Conservation (phyloP, 345 rosid species). For the Citrus unshiu region DNA sequence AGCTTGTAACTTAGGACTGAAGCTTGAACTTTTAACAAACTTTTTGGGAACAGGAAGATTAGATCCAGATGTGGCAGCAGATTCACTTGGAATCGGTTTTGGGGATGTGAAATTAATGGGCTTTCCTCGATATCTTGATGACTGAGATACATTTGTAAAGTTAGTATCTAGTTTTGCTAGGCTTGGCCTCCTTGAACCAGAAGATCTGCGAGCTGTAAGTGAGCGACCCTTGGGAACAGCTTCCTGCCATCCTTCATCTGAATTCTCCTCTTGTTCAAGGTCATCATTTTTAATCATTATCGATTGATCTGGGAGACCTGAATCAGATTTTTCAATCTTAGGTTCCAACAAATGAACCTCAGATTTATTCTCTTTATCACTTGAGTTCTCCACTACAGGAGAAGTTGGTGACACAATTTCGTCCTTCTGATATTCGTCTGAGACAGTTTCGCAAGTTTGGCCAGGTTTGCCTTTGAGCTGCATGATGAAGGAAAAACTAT, state of each 20-base stretch:
- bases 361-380: constrained; percentile 75
- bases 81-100: constrained; percentile 44
- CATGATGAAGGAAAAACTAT: constrained; percentile 13
- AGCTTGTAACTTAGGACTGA: constrained; percentile 54
- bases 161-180: constrained; percentile 86
- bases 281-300: constrained; percentile 29
- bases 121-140: constrained; percentile 70
- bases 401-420: constrained; percentile 43
- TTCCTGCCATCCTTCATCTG: constrained; percentile 99
- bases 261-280: constrained; percentile 42
- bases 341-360: constrained; percentile 50
- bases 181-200: constrained; percentile 70
- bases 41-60: constrained; percentile 47
- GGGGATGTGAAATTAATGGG: constrained; percentile 59
- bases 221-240: constrained; percentile 88
- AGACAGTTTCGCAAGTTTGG: constrained; percentile 54
- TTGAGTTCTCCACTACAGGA: constrained; percentile 50
- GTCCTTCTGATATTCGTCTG: constrained; percentile 66
- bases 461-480: constrained; percentile 78
- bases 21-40: constrained; percentile 67
- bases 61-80: constrained; percentile 40
- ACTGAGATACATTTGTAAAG: constrained; percentile 63
- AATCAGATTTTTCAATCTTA: constrained; percentile 46
- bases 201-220: constrained; percentile 62
- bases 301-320: constrained; percentile 38